Percentiles rank a stretch among this genome's conserved stretches.
Conservation (phyloP, 805 yeast species). For the Cephaloascus fragrans region DNA sequence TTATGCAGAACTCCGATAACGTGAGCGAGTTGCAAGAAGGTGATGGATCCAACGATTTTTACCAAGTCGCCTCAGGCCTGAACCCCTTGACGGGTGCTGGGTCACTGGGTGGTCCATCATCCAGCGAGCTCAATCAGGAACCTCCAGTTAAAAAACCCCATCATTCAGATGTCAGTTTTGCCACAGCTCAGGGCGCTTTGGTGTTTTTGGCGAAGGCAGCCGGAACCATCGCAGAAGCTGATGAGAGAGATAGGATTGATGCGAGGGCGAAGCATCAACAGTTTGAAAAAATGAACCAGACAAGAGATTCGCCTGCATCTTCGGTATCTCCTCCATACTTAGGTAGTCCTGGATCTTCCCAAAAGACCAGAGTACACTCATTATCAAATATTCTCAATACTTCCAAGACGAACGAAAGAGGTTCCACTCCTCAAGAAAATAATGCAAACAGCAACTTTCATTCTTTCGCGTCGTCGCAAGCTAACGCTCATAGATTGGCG, state of each 20-base stretch:
- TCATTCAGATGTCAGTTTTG: neutral
- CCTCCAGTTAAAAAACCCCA: neutral
- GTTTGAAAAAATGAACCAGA: conserved; percentile 21
- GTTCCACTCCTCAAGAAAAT: neutral
- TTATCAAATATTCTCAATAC: too few species aligned
- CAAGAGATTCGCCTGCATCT: neutral
- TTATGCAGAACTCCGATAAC: neutral
- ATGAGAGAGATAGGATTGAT: conserved; percentile 50
- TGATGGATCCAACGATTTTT: too few species aligned
- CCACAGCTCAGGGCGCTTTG: conserved; percentile 44
- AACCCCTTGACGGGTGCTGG: too few species aligned
- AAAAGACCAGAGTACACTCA: too few species aligned
- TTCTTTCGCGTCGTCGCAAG: neutral
- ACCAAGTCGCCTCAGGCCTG: too few species aligned
- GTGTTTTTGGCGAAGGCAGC: conserved; percentile 73
- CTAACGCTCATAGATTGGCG: conserved; percentile 14
- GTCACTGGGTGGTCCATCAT: too few species aligned
- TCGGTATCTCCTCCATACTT: neutral
- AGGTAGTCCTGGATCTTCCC: neutral
- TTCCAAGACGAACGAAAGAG: too few species aligned
- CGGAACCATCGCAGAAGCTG: conserved; percentile 63
- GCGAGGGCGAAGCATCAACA: conserved; percentile 39
- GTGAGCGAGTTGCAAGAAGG: neutral
- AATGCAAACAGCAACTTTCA: neutral
- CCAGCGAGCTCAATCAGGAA: neutral